A percentile compares a stretch with the other conserved stretches of the same genome.
These are phyloP conservation scores for Huntiella decipiens DNA, from an alignment of 2,329 filamentous ascomycete genomes.

Conservation along the genomic window DNA sequence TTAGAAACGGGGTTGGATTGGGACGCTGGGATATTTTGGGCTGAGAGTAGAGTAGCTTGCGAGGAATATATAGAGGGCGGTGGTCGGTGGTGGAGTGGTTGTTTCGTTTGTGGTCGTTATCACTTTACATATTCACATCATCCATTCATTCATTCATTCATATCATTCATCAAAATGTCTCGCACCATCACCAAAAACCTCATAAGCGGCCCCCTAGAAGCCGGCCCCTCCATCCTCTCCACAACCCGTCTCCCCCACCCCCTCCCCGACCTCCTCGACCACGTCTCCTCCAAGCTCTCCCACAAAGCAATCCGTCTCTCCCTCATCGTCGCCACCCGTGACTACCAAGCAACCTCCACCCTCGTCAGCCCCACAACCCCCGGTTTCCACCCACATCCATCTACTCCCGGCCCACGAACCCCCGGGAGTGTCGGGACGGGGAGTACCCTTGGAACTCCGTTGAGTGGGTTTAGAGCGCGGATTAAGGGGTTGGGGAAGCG, in stretches of 20 bases:
- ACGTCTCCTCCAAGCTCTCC: constrained; percentile 35
- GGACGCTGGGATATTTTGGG: too few species aligned
- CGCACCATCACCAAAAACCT: constrained; percentile 23
- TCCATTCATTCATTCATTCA: not conserved
- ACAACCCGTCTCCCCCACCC: constrained; percentile 36
- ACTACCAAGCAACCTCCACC: constrained; percentile 29
- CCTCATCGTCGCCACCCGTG: constrained; percentile 36
- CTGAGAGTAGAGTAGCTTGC: not conserved
- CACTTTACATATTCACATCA: not conserved
- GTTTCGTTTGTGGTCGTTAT: not conserved
- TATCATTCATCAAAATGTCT: constrained; percentile 19
- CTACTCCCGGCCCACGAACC: constrained; percentile 9
- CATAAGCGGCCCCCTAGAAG: constrained; percentile 46
- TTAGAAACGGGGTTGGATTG: too few species aligned
- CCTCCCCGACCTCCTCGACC: constrained; percentile 36
- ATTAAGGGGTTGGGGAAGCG: too few species aligned
- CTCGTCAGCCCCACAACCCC: constrained; percentile 15
- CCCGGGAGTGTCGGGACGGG: constrained; percentile 17
- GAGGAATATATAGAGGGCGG: not conserved
- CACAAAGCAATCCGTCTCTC: constrained; percentile 36
- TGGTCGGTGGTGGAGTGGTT: not conserved
- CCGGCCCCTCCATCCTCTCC: constrained; percentile 39
- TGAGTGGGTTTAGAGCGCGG: too few species aligned
- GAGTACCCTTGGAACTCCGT: too few species aligned
- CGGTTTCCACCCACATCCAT: constrained; percentile 15